Conservation (phyloP, 257 asterid genomes). For the Fraxinus cuspidata region DNA sequence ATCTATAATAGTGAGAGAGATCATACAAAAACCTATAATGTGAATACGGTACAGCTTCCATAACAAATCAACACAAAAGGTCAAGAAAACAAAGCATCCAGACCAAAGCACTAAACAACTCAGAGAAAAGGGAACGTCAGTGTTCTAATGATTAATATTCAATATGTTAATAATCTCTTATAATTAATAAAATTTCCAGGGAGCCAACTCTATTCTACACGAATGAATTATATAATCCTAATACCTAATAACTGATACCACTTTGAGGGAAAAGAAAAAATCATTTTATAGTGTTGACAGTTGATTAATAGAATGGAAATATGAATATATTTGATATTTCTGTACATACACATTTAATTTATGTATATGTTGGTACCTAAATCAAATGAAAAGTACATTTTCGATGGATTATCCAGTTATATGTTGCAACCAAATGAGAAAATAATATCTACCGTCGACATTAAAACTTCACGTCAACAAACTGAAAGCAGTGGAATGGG, state of each 20-base stretch:
- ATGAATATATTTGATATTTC: neutral
- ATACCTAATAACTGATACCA: neutral
- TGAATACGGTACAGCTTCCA: neutral
- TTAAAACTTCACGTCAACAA: neutral
- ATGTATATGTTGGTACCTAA: neutral
- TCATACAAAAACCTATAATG: neutral
- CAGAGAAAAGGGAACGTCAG: neutral
- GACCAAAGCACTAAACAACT: neutral
- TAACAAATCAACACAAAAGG: neutral
- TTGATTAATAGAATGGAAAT: neutral
- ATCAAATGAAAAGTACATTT: neutral
- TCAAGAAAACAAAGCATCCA: neutral
- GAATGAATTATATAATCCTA: neutral
- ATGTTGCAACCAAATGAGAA: neutral
- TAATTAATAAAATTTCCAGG: neutral
- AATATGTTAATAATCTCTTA: neutral
- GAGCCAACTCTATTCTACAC: neutral
- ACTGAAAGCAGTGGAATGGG: neutral
- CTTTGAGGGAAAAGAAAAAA: neutral
- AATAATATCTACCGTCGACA: neutral
- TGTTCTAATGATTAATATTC: neutral
- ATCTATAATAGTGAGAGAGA: conserved; percentile 13
- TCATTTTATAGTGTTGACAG: neutral
- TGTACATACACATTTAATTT: neutral
- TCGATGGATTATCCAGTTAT: neutral